Evolutionary conservation across 1,139 yeast species (phyloP), one percentile per base, ranked within the genome.

Genomic region (Starmera stellimalicola): DNA sequence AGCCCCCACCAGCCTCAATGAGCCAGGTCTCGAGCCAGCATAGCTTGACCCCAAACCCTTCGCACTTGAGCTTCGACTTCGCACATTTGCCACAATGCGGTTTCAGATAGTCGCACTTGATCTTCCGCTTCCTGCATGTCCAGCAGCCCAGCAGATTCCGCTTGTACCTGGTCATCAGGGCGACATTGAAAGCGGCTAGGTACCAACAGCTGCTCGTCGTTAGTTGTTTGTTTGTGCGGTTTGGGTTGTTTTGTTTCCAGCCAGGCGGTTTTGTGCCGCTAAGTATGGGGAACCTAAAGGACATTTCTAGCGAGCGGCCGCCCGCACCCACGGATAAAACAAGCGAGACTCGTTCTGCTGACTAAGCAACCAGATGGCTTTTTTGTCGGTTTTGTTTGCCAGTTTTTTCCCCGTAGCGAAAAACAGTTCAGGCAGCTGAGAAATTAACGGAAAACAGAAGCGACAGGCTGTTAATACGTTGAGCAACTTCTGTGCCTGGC

Each of bases 61-160:
- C 65, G 41, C 77, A 70, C 2, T 51, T 41, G 10, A 65, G 37
- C 5, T 63, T 62, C 1, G 69, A 57, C 36, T 58, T 60, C 11
- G 47, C 35, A 47, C 77, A 70, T 33, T 66, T 60, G 14, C 52
- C 50, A 47, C 77, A 70, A 12, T 39, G 46, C 2, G 76, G 77
- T 37, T 57, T 55, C 12, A 46, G 44, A 24, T 67, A 55, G 42
- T 69, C 77, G 49, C 76, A 70, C 32, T 69, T 58, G 29, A 70
- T 62, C 47, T 69, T 68, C 31, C 75, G 42, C 6, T 65, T 51
- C 20, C 76, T 55, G 46, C 76, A 70, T 0, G 71, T 64, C 52
- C 69, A 68, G 42, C 77, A 70, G 2, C 77, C 77, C 1, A 65
- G 58, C 37, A 68, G 69, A 0, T 73, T 62, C 34, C 70, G 9